Base-by-base conservation (phyloP, 345 rosid genomes). In the Acer campestre region DNA sequence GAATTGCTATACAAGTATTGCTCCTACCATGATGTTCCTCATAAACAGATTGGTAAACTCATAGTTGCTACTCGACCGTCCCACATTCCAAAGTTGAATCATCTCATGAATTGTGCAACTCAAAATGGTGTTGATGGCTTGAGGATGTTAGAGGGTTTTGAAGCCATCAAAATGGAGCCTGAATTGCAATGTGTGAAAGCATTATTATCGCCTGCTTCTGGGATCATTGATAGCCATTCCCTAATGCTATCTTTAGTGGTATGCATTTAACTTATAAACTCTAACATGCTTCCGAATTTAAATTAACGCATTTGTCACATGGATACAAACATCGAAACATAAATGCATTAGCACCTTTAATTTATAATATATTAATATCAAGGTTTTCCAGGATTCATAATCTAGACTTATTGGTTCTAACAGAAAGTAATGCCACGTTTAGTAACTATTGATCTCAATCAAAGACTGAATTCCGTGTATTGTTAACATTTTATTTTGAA, bases 171-270 rank as follows among this genome's bases (percentile, higher is more conserved):
- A 77, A 88, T 93, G 91, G 99, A 95, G 74, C 97, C 98, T 53
- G 78, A 85, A 44, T 82, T 95, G 85, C 86, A 88, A 8, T 95
- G 98, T 69, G 91, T 85, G 40, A 93, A 90, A 78, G 99, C 99
- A 8, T 84, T 95, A 71, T 73, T 90, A 14, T 95, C 97, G 12
- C 93, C 97, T 75, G 76, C 81, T 63, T 86, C 99, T 73, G 98
- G 98, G 65, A 92, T 95, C 56, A 78, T 95, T 13, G 97, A 95
- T 86, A 70, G 88, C 13, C 98, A 95, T 85, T 88, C 94, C 48
- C 83, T 95, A 61, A 92, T 95, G 97, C 85, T 95, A 11, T 89
- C 96, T 75, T 78, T 95, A 75, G 83, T 86, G 98, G 98, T 93
- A 87, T 73, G 81, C 31, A 3, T 49, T 22, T 67, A 27, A 70